phyloP scores from a whole-genome alignment of 371 early-diverging fungal species.

The Thermomucor indicae-seudaticae region DNA sequence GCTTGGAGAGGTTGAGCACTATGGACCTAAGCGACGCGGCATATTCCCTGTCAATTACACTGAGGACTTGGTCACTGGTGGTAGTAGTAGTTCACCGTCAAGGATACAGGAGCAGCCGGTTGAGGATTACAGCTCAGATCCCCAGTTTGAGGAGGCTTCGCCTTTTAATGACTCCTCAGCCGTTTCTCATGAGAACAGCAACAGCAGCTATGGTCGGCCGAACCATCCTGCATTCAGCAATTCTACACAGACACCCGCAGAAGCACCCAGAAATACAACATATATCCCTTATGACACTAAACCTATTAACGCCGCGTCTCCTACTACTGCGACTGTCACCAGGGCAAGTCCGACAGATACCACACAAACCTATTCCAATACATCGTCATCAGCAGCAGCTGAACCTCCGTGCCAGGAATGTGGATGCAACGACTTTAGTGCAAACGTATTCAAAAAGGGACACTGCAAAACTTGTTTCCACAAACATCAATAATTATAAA shows the following conservation, averaged over 20 bases:
- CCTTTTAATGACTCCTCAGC: too few relatives aligned
- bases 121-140: slow-evolving; percentile 1
- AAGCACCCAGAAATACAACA: slow-evolving; percentile 6
- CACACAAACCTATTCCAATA: background rate
- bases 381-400: background rate
- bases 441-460: slow-evolving; percentile 67
- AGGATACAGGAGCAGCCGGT: slow-evolving; percentile 11
- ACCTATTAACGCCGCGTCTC: slow-evolving; percentile 4
- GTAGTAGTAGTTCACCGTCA: slow-evolving; percentile 8
- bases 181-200: too few relatives aligned
- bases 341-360: slow-evolving; percentile 1
- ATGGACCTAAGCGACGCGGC: slow-evolving; percentile 44
- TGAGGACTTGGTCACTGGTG: slow-evolving; percentile 20
- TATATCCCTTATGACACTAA: slow-evolving; percentile 12
- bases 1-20: slow-evolving; percentile 67
- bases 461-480: slow-evolving; percentile 72
- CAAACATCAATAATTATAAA: slow-evolving; percentile 25
- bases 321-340: background rate
- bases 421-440: slow-evolving; percentile 62
- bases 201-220: background rate
- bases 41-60: slow-evolving; percentile 88
- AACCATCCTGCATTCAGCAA: background rate
- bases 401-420: slow-evolving; percentile 42
- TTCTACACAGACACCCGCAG: slow-evolving; percentile 4
- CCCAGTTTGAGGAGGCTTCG: slow-evolving; percentile 1